Percentiles rank a stretch among this genome's conserved stretches.
Conservation (phyloP, 2,329 filamentous ascomycete genomes). For the Fusarium nygamai region DNA sequence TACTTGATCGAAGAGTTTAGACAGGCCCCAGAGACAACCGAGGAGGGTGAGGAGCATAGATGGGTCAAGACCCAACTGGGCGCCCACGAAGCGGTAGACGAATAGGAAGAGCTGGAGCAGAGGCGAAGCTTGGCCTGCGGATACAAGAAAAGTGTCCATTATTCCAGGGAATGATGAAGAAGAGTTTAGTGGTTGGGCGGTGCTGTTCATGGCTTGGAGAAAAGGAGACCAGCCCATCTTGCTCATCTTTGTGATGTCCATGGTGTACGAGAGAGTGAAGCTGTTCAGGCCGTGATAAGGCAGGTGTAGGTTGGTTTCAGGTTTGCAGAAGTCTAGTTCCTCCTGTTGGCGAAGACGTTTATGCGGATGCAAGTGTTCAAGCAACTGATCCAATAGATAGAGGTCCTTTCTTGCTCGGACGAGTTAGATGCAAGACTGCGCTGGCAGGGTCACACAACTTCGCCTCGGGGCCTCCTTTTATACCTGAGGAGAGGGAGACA, state of each 20-base stretch:
- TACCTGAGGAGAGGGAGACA: background rate
- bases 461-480: constrained; percentile 1
- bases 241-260: constrained; percentile 43
- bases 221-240: constrained; percentile 45
- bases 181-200: constrained; percentile 32
- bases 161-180: constrained; percentile 45
- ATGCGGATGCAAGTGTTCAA: background rate
- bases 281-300: background rate
- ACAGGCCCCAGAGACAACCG: constrained; percentile 60
- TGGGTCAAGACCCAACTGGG: constrained; percentile 59
- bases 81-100: constrained; percentile 57
- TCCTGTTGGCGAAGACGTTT: background rate
- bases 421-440: constrained; percentile 25
- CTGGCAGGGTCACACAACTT: constrained; percentile 31
- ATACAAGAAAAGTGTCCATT: constrained; percentile 57
- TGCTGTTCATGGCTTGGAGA: constrained; percentile 35
- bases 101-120: constrained; percentile 55
- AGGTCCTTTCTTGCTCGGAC: background rate
- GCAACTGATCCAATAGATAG: background rate
- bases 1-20: constrained; percentile 49
- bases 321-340: background rate
- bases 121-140: constrained; percentile 56
- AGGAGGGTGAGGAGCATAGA: constrained; percentile 57
- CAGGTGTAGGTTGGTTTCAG: background rate
- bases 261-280: background rate